Evolutionary conservation across 306 rosid genomes (phyloP).

Genomic region (Vicia sativa): DNA sequence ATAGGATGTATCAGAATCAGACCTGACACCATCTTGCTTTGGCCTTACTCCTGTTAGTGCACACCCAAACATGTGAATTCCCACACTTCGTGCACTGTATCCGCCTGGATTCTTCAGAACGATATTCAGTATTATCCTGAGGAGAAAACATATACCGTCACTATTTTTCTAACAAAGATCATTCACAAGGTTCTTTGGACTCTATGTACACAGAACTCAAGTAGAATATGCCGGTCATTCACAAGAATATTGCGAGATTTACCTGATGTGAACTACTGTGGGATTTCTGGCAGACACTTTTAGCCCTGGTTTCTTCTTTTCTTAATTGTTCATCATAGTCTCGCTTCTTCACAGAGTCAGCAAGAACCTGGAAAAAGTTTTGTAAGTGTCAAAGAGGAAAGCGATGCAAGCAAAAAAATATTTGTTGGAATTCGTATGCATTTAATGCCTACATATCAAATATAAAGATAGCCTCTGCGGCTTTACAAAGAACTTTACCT

Average conservation of each 20-base stretch:
- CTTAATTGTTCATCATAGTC: slow-evolving; percentile 95
- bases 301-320: slow-evolving; percentile 86
- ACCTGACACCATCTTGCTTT: slow-evolving; percentile 99
- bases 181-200: slow-evolving; percentile 8
- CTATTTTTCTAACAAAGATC: slow-evolving; percentile 19
- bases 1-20: slow-evolving; percentile 33
- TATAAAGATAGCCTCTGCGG: slow-evolving; percentile 19
- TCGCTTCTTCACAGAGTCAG: slow-evolving; percentile 76
- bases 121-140: slow-evolving; percentile 73
- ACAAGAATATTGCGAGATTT: slow-evolving; percentile 39
- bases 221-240: slow-evolving; percentile 1
- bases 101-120: slow-evolving; percentile 88
- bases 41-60: slow-evolving; percentile 88
- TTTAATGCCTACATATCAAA: slow-evolving; percentile 29
- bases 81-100: slow-evolving; percentile 97
- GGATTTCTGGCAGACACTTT: slow-evolving; percentile 87
- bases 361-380: slow-evolving; percentile 67
- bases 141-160: slow-evolving; percentile 37
- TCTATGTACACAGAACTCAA: not conserved
- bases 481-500: slow-evolving; percentile 56
- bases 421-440: slow-evolving; percentile 6
- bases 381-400: no score
- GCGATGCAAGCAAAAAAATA: no score
- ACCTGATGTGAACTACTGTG: slow-evolving; percentile 75
- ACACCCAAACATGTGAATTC: slow-evolving; percentile 95